phyloP scores from a whole-genome alignment of 2,329 filamentous ascomycete genomes.

The Ophiosphaerella herpotricha region DNA sequence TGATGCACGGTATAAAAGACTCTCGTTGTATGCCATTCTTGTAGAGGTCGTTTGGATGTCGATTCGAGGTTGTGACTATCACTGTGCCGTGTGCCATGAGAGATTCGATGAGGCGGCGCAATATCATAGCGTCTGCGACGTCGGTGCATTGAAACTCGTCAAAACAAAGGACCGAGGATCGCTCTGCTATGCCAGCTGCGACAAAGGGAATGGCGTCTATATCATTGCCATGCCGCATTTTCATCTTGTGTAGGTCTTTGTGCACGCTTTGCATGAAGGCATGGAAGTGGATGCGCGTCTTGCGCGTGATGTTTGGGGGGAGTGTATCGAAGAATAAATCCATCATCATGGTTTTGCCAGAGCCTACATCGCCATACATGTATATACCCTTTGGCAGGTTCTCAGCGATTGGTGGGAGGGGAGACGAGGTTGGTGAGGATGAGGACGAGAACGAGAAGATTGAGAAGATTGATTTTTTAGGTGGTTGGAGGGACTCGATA shows the following conservation, averaged over 20 bases:
- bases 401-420: slow-evolving; percentile 63
- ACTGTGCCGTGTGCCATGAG: slow-evolving; percentile 98
- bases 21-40: slow-evolving; percentile 97
- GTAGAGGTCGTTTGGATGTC: slow-evolving; percentile 95
- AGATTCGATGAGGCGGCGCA: slow-evolving; percentile 82
- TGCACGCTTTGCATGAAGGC: slow-evolving; percentile 99
- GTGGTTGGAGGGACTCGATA: slow-evolving; percentile 67
- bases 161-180: slow-evolving; percentile 87
- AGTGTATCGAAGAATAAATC: slow-evolving; percentile 96
- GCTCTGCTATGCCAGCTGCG: slow-evolving; percentile 88
- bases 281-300: slow-evolving; percentile 96
- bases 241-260: slow-evolving; percentile 84
- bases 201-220: slow-evolving; percentile 90
- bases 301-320: slow-evolving; percentile 75
- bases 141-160: slow-evolving; percentile 99
- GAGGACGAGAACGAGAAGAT: slow-evolving; percentile 60
- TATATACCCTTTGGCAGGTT: slow-evolving; percentile 87
- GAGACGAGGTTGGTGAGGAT: slow-evolving; percentile 43
- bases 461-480: slow-evolving; percentile 61
- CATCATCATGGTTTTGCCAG: slow-evolving; percentile 99
- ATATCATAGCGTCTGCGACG: slow-evolving; percentile 97
- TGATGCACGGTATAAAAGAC: slow-evolving; percentile 93
- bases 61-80: slow-evolving; percentile 92
- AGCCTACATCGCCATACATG: slow-evolving; percentile 94
- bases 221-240: slow-evolving; percentile 85